Evolutionary conservation across 108 stramenopile species (phyloP).

Genomic region (Epithemia pelagica): DNA sequence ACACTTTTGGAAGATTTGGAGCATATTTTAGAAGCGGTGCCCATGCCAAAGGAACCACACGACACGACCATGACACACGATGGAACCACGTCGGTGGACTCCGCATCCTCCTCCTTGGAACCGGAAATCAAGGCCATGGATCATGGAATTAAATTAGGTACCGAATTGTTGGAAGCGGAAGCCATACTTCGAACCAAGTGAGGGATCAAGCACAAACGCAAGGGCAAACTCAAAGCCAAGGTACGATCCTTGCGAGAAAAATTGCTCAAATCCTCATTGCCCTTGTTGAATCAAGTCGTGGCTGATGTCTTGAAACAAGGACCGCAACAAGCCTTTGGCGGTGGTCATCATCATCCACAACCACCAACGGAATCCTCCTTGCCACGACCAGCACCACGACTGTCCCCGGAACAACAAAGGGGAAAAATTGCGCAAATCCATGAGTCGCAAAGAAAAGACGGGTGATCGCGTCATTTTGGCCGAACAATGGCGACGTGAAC

Average conservation of each 20-base stretch:
- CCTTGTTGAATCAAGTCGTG: not conserved
- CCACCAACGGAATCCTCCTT: not conserved
- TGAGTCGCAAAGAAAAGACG: slow-evolving; percentile 42
- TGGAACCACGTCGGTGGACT: too few species aligned
- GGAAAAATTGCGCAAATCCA: slow-evolving; percentile 32
- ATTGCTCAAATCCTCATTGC: slow-evolving; percentile 3
- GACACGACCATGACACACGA: too few species aligned
- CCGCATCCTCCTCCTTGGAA: too few species aligned
- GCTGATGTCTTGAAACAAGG: not conserved
- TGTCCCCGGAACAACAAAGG: slow-evolving; percentile 26
- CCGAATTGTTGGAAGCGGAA: slow-evolving; percentile 15
- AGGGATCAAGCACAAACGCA: slow-evolving; percentile 23
- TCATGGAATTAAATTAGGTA: slow-evolving; percentile 24
- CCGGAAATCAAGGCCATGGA: slow-evolving; percentile 10
- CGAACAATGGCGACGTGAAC: slow-evolving; percentile 48
- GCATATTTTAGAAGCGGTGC: slow-evolving; percentile 1
- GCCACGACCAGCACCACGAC: not conserved
- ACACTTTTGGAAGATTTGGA: slow-evolving; percentile 31
- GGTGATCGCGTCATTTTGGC: slow-evolving; percentile 59
- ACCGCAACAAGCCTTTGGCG: slow-evolving; percentile 13
- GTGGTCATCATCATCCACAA: slow-evolving; percentile 3
- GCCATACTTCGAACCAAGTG: slow-evolving; percentile 6
- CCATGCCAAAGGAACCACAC: too few species aligned
- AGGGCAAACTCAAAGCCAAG: slow-evolving; percentile 20
- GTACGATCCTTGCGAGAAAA: slow-evolving; percentile 8